Evolutionary conservation across 192 early-diverging fungal genomes (phyloP).

Genomic region (Backusella sp.): DNA sequence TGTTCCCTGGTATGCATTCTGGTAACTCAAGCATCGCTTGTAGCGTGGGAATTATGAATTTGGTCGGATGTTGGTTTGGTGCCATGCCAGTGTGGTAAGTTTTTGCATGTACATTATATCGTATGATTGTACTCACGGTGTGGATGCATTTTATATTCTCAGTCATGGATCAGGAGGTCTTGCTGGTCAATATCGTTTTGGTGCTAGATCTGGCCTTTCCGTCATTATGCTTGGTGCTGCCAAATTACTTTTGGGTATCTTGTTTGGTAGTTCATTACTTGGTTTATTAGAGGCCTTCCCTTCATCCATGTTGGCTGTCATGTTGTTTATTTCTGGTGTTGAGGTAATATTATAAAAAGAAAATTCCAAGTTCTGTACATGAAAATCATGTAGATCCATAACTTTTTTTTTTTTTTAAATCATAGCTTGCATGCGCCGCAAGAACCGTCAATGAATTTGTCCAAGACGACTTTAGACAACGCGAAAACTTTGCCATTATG

Average conservation of each 20-base stretch:
- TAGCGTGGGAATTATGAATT: constrained; percentile 77
- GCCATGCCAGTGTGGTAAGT: constrained; percentile 72
- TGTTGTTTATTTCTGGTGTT: constrained; percentile 82
- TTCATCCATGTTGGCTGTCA: constrained; percentile 76
- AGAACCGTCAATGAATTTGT: constrained; percentile 49
- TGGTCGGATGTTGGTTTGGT: constrained; percentile 76
- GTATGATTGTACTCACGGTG: neutral
- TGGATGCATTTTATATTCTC: neutral
- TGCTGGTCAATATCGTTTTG: constrained; percentile 95
- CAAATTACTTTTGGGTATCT: constrained; percentile 79
- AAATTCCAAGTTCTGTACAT: neutral
- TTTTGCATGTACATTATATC: neutral
- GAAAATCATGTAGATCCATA: no score
- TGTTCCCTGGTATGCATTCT: constrained; percentile 69
- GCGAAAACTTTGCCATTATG: constrained; percentile 68
- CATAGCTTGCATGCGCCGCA: constrained; percentile 29
- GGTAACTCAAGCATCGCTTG: constrained; percentile 53
- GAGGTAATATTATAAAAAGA: constrained; percentile 59
- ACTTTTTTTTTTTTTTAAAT: neutral
- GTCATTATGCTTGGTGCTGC: constrained; percentile 72
- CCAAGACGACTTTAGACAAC: constrained; percentile 34
- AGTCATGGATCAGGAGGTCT: constrained; percentile 82
- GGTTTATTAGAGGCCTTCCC: constrained; percentile 74
- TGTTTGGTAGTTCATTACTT: constrained; percentile 80
- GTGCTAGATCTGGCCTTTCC: constrained; percentile 79